phyloP scores from a whole-genome alignment of 2,329 filamentous ascomycete genomes.

The Dissoconium aciculare region DNA sequence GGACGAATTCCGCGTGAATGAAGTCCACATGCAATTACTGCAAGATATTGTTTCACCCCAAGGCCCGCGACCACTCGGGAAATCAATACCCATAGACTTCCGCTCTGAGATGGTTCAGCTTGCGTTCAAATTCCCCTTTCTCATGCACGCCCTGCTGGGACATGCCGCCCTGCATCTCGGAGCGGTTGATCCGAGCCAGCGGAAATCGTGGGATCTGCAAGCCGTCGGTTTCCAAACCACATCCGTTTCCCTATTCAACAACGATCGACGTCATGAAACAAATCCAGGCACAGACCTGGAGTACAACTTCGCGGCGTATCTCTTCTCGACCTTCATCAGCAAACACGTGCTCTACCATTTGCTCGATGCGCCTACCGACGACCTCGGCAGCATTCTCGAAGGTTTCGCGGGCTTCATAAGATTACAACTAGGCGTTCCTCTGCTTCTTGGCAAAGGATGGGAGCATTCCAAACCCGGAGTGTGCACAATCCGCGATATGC shows the following conservation, averaged over 20 bases:
- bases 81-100: background rate
- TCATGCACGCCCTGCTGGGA: slow-evolving; percentile 1
- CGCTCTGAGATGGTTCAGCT: background rate
- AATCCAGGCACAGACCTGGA: background rate
- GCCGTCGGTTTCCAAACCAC: background rate
- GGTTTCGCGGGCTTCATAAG: background rate
- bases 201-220: background rate
- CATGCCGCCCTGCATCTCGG: background rate
- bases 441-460: background rate
- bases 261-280: too few relatives aligned
- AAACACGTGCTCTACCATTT: background rate
- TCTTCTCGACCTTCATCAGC: background rate
- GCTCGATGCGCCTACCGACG: background rate
- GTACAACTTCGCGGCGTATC: background rate
- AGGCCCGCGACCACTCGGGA: background rate
- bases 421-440: background rate
- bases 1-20: background rate
- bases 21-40: background rate
- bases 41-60: background rate
- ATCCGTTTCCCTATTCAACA: background rate
- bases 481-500: background rate
- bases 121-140: background rate
- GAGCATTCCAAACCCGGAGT: background rate
- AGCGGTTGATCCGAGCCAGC: background rate
- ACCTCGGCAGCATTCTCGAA: background rate